A percentile compares a stretch with the other conserved stretches of the same genome.
phyloP scores from a whole-genome alignment of 352 stramenopile species.

The Globisporangium cystogenes region DNA sequence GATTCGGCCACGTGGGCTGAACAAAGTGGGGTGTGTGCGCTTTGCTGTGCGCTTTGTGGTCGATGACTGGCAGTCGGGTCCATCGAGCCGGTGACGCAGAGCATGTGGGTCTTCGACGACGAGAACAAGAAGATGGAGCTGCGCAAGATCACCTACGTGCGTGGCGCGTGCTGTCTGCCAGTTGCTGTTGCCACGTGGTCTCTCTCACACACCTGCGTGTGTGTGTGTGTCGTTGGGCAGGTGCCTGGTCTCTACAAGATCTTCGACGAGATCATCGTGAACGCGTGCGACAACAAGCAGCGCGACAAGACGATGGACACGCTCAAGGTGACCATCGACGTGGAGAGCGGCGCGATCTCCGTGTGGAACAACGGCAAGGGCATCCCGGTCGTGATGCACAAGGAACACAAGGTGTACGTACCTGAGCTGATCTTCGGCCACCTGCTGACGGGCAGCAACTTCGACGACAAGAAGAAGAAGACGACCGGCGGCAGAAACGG shows the following conservation, averaged over 20 bases:
- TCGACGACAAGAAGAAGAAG: constrained; percentile 97
- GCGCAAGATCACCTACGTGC: constrained; percentile 90
- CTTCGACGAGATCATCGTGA: constrained; percentile 99
- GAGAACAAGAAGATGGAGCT: constrained; percentile 90
- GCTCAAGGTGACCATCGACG: constrained; percentile 93
- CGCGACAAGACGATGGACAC: constrained; percentile 94
- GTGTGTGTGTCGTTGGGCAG: constrained; percentile 17
- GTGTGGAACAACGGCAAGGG: constrained; percentile 98
- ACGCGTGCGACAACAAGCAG: constrained; percentile 99
- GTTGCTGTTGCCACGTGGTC: too few species aligned
- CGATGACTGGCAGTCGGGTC: constrained; percentile 82
- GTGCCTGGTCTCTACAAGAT: constrained; percentile 97
- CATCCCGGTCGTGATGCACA: constrained; percentile 96
- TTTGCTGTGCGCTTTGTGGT: neutral
- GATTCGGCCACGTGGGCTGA: too few species aligned
- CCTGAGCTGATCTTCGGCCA: constrained; percentile 98
- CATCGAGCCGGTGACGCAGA: constrained; percentile 91
- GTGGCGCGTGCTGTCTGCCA: constrained; percentile 6
- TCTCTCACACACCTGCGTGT: too few species aligned
- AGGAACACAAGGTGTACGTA: constrained; percentile 97
- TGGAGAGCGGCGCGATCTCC: constrained; percentile 90
- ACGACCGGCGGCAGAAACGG: constrained; percentile 94
- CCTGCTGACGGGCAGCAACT: constrained; percentile 97
- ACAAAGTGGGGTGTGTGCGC: too few species aligned
- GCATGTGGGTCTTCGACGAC: constrained; percentile 91